A percentile compares a stretch with the other conserved stretches of the same genome.
Conservation (phyloP, 1,139 yeast species). For the Kluyveromyces sp. region DNA sequence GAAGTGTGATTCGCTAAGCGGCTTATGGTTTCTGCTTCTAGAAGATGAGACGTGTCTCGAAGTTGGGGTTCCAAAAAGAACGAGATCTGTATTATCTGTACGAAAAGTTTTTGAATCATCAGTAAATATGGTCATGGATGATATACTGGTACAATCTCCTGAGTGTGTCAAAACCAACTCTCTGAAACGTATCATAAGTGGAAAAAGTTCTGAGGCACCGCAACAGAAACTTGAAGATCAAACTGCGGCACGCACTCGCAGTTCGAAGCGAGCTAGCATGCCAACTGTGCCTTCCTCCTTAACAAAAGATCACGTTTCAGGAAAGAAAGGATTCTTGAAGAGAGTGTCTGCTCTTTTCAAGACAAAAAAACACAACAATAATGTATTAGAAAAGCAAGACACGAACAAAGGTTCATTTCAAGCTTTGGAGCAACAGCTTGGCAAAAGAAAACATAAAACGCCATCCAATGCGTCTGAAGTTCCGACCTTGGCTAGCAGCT, state of each 20-base stretch:
- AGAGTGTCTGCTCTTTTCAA: slow-evolving; percentile 11
- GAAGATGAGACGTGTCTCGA: slow-evolving; percentile 53
- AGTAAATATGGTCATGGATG: slow-evolving; percentile 9
- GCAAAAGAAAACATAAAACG: slow-evolving; percentile 10
- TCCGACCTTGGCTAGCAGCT: slow-evolving; percentile 3
- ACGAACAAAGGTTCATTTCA: background rate
- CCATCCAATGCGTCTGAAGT: slow-evolving; percentile 9
- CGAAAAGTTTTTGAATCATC: slow-evolving; percentile 25
- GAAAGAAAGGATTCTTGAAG: slow-evolving; percentile 12
- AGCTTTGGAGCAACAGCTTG: slow-evolving; percentile 4
- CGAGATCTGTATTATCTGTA: slow-evolving; percentile 43
- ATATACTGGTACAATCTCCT: slow-evolving; percentile 10
- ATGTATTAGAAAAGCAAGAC: background rate
- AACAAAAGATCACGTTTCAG: slow-evolving; percentile 2
- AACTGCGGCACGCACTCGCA: background rate
- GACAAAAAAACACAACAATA: slow-evolving; percentile 8
- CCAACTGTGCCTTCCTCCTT: too few relatives aligned
- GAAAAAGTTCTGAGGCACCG: slow-evolving; percentile 12
- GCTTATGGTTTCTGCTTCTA: slow-evolving; percentile 69
- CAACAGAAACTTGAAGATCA: background rate
- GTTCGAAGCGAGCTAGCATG: background rate
- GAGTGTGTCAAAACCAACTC: slow-evolving; percentile 14
- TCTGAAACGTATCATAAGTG: slow-evolving; percentile 16
- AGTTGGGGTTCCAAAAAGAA: slow-evolving; percentile 39
- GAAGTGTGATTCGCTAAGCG: slow-evolving; percentile 74